These are phyloP conservation scores for Pichia cabralensis DNA, from an alignment of 805 yeast genomes.

Conservation along the genomic window DNA sequence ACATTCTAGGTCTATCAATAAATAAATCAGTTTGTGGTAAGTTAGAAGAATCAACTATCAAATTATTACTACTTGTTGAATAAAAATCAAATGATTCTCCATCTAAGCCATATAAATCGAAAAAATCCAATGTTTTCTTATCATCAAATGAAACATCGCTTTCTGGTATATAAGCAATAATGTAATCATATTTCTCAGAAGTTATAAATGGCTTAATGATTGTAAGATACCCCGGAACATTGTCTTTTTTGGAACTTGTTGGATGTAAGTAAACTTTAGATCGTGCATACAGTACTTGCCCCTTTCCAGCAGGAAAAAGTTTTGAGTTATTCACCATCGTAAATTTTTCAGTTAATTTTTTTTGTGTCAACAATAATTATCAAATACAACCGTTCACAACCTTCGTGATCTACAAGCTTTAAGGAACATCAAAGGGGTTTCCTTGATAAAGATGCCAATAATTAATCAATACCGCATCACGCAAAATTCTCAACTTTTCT, in stretches of 20 bases:
- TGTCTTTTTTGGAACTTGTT: conserved; percentile 59
- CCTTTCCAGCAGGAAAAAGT: conserved; percentile 28
- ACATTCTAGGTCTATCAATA: conserved; percentile 42
- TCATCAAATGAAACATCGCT: conserved; percentile 25
- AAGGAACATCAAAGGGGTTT: no score
- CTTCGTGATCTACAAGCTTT: no score
- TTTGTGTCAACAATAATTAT: no score
- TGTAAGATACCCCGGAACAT: conserved; percentile 68
- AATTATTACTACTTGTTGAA: conserved; percentile 10
- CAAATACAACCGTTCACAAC: no score
- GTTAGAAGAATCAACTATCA: conserved; percentile 7
- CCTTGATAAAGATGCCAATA: no score
- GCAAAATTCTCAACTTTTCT: no score
- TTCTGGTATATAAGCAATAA: conserved; percentile 65
- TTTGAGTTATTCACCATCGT: no score
- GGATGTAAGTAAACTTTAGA: conserved; percentile 82
- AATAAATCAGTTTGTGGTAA: conserved; percentile 22
- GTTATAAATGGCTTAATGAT: conserved; percentile 44
- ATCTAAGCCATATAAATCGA: conserved; percentile 29
- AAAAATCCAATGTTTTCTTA: conserved; percentile 25
- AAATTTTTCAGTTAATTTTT: no score
- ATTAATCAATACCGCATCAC: not conserved
- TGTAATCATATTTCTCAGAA: conserved; percentile 42
- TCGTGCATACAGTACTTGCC: conserved; percentile 42
- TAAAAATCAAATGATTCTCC: conserved; percentile 22